Evolutionary conservation across 78 protist species (phyloP).

Genomic region (Dictyostelium citrinum): DNA sequence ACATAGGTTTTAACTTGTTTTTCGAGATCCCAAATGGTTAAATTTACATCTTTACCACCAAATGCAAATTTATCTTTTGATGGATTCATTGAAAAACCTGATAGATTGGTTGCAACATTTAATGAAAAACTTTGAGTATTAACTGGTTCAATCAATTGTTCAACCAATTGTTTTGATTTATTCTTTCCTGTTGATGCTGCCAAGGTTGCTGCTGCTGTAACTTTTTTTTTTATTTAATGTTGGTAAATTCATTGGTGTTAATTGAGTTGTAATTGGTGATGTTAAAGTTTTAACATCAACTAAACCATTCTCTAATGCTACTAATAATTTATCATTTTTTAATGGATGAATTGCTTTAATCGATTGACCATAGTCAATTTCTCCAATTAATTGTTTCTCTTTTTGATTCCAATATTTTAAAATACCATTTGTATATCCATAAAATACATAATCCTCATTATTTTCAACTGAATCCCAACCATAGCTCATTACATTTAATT

Average conservation of each 20-base stretch:
- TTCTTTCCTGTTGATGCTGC: background rate
- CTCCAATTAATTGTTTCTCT: constrained; percentile 11
- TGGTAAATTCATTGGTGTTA: constrained; percentile 3
- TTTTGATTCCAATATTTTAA: constrained; percentile 3
- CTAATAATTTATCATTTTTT: background rate
- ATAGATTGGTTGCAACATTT: background rate
- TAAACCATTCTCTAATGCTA: constrained; percentile 2
- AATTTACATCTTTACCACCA: constrained; percentile 26
- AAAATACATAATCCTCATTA: constrained; percentile 6
- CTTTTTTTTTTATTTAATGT: background rate
- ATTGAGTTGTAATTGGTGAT: background rate
- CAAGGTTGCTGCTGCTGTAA: background rate
- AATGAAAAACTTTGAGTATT: background rate
- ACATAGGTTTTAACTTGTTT: background rate
- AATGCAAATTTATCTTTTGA: background rate
- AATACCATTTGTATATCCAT: constrained; percentile 13
- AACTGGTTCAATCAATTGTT: background rate
- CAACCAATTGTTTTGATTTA: background rate
- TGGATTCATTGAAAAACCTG: background rate
- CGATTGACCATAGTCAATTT: background rate
- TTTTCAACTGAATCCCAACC: constrained; percentile 39
- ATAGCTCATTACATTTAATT: constrained; percentile 18
- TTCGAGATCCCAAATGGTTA: constrained; percentile 17
- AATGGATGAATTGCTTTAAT: constrained; percentile 14
- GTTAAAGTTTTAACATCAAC: background rate